phyloP scores from a whole-genome alignment of 73 alveolate genomes.

The Blepharisma japonicum region DNA sequence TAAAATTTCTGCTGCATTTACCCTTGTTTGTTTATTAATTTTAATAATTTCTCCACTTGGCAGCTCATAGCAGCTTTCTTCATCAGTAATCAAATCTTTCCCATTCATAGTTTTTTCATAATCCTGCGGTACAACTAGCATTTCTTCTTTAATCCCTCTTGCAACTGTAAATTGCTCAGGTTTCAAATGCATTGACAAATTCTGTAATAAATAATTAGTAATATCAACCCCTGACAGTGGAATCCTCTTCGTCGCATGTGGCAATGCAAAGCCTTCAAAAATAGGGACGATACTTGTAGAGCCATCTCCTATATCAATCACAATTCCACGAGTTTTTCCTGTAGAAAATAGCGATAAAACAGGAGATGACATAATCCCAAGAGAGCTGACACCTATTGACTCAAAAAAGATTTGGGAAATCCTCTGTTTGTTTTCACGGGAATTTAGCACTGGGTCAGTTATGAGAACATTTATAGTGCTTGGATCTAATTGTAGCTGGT shows the following conservation, averaged over 20 bases:
- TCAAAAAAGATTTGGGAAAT: conserved; percentile 67
- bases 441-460: conserved; percentile 65
- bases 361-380: conserved; percentile 60
- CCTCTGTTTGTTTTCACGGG: conserved; percentile 61
- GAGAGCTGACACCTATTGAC: conserved; percentile 58
- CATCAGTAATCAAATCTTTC: conserved; percentile 62
- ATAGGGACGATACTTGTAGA: conserved; percentile 76
- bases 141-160: conserved; percentile 58
- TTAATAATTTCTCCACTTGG: conserved; percentile 81
- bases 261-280: conserved; percentile 80
- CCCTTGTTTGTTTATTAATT: conserved; percentile 63
- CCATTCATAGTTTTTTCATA: conserved; percentile 41
- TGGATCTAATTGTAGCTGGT: conserved; percentile 52
- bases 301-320: conserved; percentile 81
- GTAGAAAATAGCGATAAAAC: conserved; percentile 64
- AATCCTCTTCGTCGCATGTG: conserved; percentile 78
- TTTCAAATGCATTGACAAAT: conserved; percentile 30
- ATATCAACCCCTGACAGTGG: conserved; percentile 87
- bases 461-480: conserved; percentile 59
- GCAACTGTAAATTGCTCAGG: conserved; percentile 34
- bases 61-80: conserved; percentile 65
- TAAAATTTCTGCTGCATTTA: conserved; percentile 68
- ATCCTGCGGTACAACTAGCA: conserved; percentile 53
- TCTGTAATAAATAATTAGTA: conserved; percentile 33
- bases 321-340: conserved; percentile 74